Evolutionary conservation across 305 asterid species (phyloP), one percentile per base, ranked within the genome.

Genomic region (Solanum hybrid): DNA sequence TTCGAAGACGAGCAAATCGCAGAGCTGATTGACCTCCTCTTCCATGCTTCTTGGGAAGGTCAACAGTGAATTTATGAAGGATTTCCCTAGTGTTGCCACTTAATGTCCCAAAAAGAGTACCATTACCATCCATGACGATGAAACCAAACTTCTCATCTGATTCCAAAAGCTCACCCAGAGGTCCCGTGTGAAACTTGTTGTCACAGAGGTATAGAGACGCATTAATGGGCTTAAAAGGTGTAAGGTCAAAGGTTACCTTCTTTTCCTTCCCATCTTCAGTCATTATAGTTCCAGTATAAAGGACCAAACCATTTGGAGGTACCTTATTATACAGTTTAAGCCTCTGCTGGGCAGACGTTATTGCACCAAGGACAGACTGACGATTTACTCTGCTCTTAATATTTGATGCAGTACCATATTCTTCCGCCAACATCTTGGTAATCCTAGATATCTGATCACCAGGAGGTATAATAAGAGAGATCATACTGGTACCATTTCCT

Each of bases 11-110:
- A 86, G 94, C 94, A 79, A 92, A 92, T 29, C 94, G 91, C 24
- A 92, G 92, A 36, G 94, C 94, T 34, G 94, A 92, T 82, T 91
- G 94, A 71, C 94, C 94, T 89, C 94, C 93, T 90, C 94, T 91
- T 35, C 94, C 94, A 28, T 92, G 94, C 85, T 92, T 92, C 89
- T 92, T 91, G 28, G 94, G 94, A 87, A 92, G 94, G 88, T 92
- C 94, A 67, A 92, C 94, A 9, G 92, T 91, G 88, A 92, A 92
- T 73, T 91, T 92, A 39, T 92, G 94, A 89, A 92, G 94, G 20
- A 92, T 90, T 90, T 92, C 94, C 83, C 93, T 90, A 6, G 94
- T 92, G 89, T 92, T 92, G 14, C 94, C 94, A 86, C 94, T 92
- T 83, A 92, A 88, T 81, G 94, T 92, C 39, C 94, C 94, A 80